Evolutionary conservation across 192 early-diverging fungal species (phyloP).

Genomic region (Paraglomus brasilianum): DNA sequence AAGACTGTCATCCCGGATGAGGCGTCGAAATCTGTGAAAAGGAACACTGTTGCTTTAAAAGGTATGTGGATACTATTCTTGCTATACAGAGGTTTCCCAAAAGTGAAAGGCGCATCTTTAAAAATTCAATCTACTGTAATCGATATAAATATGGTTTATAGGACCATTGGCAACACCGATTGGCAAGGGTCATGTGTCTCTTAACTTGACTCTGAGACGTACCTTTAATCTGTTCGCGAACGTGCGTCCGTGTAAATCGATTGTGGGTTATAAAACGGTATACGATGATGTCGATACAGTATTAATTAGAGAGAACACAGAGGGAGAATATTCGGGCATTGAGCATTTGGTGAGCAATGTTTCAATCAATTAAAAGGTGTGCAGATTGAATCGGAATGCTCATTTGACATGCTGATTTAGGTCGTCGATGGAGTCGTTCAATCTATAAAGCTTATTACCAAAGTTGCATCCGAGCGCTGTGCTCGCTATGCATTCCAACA

Average conservation of each 20-base stretch:
- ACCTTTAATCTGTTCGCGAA: conserved; percentile 99
- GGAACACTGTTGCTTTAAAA: conserved; percentile 97
- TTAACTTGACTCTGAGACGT: conserved; percentile 84
- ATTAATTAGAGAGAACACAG: conserved; percentile 99
- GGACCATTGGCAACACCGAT: conserved; percentile 95
- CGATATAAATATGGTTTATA: no score
- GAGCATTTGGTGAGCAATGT: conserved; percentile 72
- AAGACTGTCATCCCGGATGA: conserved; percentile 93
- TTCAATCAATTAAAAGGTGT: no score
- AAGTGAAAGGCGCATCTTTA: no score
- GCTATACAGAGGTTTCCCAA: no score
- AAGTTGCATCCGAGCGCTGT: conserved; percentile 87
- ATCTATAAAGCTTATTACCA: conserved; percentile 99
- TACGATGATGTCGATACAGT: conserved; percentile 98
- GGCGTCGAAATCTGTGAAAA: conserved; percentile 85
- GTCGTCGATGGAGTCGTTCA: conserved; percentile 97
- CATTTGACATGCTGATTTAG: conserved; percentile 25
- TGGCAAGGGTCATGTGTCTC: conserved; percentile 98
- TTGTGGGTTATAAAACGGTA: conserved; percentile 93
- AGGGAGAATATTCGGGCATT: conserved; percentile 99
- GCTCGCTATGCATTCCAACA: conserved; percentile 95
- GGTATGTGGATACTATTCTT: conserved; percentile 34
- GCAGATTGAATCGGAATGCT: conserved; percentile 23
- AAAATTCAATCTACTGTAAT: no score
- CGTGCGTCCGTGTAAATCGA: conserved; percentile 96